Conservation (phyloP, 441 rosid genomes). For the Croton laevigatus region DNA sequence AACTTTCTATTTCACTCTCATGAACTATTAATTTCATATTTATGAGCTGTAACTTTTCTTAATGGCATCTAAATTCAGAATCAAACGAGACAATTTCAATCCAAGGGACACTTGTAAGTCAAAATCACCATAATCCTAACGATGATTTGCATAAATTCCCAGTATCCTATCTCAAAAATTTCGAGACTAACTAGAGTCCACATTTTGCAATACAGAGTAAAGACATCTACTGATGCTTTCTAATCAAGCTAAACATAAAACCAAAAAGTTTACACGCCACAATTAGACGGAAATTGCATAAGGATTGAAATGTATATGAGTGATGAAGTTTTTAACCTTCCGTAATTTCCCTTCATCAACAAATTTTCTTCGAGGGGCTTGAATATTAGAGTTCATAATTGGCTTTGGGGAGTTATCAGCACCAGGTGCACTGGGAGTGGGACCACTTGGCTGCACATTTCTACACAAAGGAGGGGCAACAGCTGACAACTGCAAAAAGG, state of each 20-base stretch:
- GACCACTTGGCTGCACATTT: slow-evolving; percentile 65
- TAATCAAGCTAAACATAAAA: neutral
- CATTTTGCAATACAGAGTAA: neutral
- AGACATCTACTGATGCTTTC: neutral
- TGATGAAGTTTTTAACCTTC: slow-evolving; percentile 48
- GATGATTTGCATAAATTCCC: neutral
- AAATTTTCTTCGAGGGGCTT: slow-evolving; percentile 95
- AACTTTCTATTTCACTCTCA: neutral
- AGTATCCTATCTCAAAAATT: neutral
- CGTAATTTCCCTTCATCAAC: slow-evolving; percentile 98
- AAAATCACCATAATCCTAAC: neutral
- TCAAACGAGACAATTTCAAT: neutral
- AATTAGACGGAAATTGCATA: slow-evolving; percentile 2
- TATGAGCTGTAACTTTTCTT: too few species aligned
- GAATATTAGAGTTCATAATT: slow-evolving; percentile 71
- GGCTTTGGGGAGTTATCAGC: slow-evolving; percentile 71
- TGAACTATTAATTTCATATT: neutral
- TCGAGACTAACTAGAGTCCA: neutral
- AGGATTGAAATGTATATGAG: neutral
- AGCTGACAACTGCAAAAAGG: slow-evolving; percentile 68
- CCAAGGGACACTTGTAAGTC: neutral
- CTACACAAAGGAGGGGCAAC: slow-evolving; percentile 86
- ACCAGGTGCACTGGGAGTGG: slow-evolving; percentile 42
- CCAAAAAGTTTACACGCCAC: neutral
- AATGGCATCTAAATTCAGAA: neutral